Evolutionary conservation across 371 early-diverging fungal genomes (phyloP), one percentile per base, ranked within the genome.

Genomic region (Mortierella sp.): DNA sequence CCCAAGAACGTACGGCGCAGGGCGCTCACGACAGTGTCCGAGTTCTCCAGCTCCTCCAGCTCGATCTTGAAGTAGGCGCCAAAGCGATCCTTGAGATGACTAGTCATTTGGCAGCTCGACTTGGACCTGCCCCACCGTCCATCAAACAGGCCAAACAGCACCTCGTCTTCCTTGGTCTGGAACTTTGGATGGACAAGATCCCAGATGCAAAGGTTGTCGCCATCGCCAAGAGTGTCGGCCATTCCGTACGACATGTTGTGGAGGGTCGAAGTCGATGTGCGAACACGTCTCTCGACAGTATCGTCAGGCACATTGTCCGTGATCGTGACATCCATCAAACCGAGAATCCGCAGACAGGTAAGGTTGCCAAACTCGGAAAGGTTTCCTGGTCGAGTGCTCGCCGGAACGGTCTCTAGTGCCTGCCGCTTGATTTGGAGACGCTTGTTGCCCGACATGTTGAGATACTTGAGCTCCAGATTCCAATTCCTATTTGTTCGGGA

Each of bases 401-500:
- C 79, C 2, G 79, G 71, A 11, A 79, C 69, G 29, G 55, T 31
- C 5, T 91, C 90, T 22, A 86, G 79, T 29, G 89, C 92, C 7
- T 90, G 89, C 41, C 90, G 91, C 75, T 94, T 93, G 84, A 98
- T 96, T 78, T 96, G 96, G 5, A 98, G 85, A 64, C 96, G 89
- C 77, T 94, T 94, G 85, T 98, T 98, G 64, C 97, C 96, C 0
- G 97, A 96, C 68, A 98, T 85, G 85, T 98, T 97, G 14, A 98
- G 90, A 71, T 95, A 96, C 81, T 92, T 93, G 61, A 98, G 90
- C 2, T 94, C 94, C 66, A 94, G 75, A 81, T 98, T 98, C 96
- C 96, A 97, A 83, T 96, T 96, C 92, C 91, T 92, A 45, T 7
- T 68, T 29, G n/a, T n/a, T n/a, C n/a, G n/a, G n/a, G n/a, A n/a